phyloP scores from a whole-genome alignment of 768 basidiomycete genomes.

The Punctularia strigosozonata region DNA sequence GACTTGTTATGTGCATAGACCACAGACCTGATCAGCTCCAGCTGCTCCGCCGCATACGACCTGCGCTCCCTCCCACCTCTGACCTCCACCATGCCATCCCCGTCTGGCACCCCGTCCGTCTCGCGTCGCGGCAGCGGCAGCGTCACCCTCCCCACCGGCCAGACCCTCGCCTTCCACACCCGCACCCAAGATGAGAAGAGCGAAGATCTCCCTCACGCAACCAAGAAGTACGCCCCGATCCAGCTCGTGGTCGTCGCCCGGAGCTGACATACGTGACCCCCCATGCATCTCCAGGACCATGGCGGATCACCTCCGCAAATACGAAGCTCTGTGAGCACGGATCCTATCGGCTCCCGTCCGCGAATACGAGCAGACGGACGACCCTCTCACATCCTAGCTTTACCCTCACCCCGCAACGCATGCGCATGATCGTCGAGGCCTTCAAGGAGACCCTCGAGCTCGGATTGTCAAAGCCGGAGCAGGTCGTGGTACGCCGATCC shows the following conservation, averaged over 20 bases:
- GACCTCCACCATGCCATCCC: conserved; percentile 4
- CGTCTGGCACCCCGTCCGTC: conserved; percentile 34
- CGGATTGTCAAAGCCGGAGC: conserved; percentile 71
- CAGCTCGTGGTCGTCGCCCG: conserved; percentile 4
- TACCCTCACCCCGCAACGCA: conserved; percentile 78
- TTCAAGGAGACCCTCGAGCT: conserved; percentile 87
- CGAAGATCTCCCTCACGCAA: conserved; percentile 87
- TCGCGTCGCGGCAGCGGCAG: conserved; percentile 75
- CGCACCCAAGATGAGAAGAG: conserved; percentile 79
- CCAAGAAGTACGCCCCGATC: conserved; percentile 59
- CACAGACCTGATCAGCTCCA: no score
- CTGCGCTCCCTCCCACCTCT: no score
- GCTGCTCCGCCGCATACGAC: no score
- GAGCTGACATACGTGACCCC: conserved; percentile 5
- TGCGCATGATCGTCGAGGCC: conserved; percentile 95
- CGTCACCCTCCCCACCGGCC: conserved; percentile 58
- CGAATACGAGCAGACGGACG: not conserved
- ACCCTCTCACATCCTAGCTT: conserved; percentile 35
- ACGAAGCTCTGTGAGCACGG: conserved; percentile 61
- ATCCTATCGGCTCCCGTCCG: not conserved
- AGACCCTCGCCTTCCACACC: conserved; percentile 78
- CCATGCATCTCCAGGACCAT: conserved; percentile 76
- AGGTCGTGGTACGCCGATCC: conserved; percentile 64
- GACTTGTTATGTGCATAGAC: no score
- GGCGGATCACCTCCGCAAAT: conserved; percentile 88